These are phyloP conservation scores for Thielaviopsis musarum DNA, from an alignment of 2,329 filamentous ascomycete species.

Conservation along the genomic window DNA sequence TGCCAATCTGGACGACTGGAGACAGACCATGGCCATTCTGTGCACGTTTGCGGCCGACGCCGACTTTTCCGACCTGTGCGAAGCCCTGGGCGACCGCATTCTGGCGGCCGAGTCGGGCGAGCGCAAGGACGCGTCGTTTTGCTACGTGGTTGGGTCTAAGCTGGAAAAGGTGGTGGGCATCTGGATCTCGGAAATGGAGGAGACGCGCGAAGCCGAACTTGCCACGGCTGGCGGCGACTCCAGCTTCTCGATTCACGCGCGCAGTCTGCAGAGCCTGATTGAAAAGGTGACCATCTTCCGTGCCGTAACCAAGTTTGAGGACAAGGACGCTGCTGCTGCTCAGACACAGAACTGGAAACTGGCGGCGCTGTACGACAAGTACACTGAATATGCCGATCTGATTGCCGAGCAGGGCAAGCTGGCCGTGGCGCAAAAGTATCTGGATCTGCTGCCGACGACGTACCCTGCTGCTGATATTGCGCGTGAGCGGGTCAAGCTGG, in stretches of 20 bases:
- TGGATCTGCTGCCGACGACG: conserved; percentile 65
- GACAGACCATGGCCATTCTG: conserved; percentile 86
- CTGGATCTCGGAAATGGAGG: conserved; percentile 79
- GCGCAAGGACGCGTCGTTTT: conserved; percentile 87
- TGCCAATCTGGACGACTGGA: conserved; percentile 84
- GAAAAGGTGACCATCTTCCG: conserved; percentile 98
- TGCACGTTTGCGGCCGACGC: conserved; percentile 87
- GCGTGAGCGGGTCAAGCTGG: conserved; percentile 67
- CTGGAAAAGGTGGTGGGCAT: conserved; percentile 92
- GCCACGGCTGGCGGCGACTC: conserved; percentile 55
- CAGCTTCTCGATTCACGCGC: conserved; percentile 81
- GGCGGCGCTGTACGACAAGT: conserved; percentile 75
- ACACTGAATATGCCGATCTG: conserved; percentile 92
- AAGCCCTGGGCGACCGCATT: conserved; percentile 82
- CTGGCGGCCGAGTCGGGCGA: conserved; percentile 62
- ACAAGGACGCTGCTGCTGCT: conserved; percentile 38
- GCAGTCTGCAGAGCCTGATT: conserved; percentile 78
- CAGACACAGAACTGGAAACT: conserved; percentile 78
- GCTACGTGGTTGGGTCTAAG: conserved; percentile 88
- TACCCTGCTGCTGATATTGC: conserved; percentile 82
- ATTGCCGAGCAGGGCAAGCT: conserved; percentile 80
- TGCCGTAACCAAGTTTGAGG: conserved; percentile 79
- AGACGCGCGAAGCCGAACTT: conserved; percentile 61
- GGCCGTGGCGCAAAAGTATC: conserved; percentile 73
- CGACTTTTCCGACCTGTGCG: conserved; percentile 89